phyloP scores from a whole-genome alignment of 2,329 filamentous ascomycete genomes.

The Apiospora koreana region DNA sequence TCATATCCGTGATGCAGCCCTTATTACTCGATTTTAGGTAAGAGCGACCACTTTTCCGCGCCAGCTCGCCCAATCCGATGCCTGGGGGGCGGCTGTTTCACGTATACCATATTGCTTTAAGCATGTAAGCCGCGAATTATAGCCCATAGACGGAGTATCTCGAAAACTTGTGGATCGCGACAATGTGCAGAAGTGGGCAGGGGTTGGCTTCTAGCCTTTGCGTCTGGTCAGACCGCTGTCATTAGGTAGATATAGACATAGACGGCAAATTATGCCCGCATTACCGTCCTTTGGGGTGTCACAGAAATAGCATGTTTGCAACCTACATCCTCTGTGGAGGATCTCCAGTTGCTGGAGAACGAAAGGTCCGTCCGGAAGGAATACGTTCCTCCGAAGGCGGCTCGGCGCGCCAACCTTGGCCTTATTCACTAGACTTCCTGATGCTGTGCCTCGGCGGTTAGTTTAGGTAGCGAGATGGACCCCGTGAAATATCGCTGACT shows the following conservation, averaged over 20 bases:
- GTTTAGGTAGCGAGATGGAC: not conserved
- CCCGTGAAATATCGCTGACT: not conserved
- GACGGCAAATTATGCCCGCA: not conserved
- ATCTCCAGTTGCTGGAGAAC: not conserved
- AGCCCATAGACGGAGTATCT: not conserved
- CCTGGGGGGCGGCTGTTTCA: conserved; percentile 2
- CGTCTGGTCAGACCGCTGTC: not conserved
- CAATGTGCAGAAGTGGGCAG: not conserved
- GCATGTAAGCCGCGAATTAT: not conserved
- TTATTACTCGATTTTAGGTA: not conserved
- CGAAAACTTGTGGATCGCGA: not conserved
- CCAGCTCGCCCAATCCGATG: not conserved
- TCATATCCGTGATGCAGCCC: not conserved
- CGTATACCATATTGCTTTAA: not conserved
- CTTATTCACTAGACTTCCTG: not conserved
- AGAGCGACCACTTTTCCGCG: not conserved
- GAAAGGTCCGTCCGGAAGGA: not conserved
- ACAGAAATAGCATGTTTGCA: not conserved
- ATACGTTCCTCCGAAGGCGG: not conserved
- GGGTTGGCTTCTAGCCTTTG: not conserved
- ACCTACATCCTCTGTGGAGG: not conserved
- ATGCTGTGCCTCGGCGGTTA: not conserved
- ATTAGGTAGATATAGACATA: not conserved
- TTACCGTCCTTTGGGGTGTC: not conserved
- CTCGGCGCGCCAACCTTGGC: not conserved